Conservation (phyloP, 192 early-diverging fungal species). For the Umbelopsis ramanniana region DNA sequence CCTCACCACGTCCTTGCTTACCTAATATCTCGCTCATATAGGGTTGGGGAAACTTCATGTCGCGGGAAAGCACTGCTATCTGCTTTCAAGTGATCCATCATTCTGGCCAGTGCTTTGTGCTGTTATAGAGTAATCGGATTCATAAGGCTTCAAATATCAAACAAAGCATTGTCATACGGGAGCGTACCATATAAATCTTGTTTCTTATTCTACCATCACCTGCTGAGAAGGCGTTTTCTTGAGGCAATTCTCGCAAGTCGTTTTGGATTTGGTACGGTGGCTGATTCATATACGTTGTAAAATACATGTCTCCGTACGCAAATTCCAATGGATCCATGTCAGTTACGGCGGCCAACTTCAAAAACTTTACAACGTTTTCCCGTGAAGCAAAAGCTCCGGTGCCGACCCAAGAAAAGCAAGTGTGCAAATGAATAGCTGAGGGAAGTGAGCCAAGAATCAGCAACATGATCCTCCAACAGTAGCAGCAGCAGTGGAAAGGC, state of each 20-base stretch:
- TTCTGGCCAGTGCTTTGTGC: constrained; percentile 49
- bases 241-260: constrained; percentile 45
- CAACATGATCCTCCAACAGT: neutral
- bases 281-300: constrained; percentile 57
- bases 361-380: constrained; percentile 50
- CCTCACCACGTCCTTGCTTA: neutral
- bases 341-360: constrained; percentile 47
- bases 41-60: constrained; percentile 45
- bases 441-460: neutral
- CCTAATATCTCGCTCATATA: constrained; percentile 47
- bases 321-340: constrained; percentile 54
- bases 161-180: too few relatives aligned
- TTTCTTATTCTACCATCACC: constrained; percentile 50
- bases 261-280: constrained; percentile 58
- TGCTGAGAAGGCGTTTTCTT: constrained; percentile 48
- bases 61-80: constrained; percentile 39
- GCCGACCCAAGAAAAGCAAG: constrained; percentile 54
- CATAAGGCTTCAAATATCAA: too few relatives aligned
- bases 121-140: neutral
- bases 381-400: constrained; percentile 56
- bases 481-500: too few relatives aligned
- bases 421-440: constrained; percentile 52
- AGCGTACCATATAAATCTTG: constrained; percentile 52
- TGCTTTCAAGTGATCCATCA: constrained; percentile 38
- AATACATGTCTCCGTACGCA: constrained; percentile 60